Conservation (phyloP, 2,329 filamentous ascomycete species). For the Hymenoscyphus salicellus region DNA sequence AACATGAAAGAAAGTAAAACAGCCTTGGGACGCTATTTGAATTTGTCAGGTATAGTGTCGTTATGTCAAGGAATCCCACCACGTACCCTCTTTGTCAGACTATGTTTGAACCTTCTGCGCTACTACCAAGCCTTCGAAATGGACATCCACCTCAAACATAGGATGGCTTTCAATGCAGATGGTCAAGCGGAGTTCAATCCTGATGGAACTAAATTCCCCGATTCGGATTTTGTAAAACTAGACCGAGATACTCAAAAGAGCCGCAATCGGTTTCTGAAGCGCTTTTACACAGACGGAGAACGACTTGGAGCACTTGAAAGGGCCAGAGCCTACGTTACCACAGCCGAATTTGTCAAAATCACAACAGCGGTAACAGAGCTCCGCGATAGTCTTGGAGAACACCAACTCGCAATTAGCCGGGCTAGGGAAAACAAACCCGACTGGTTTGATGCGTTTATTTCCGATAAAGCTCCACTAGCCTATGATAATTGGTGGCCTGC, state of each 20-base stretch:
- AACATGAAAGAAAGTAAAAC: neutral
- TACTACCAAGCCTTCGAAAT: neutral
- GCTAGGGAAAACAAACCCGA: neutral
- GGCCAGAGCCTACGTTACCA: too few relatives aligned
- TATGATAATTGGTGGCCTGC: neutral
- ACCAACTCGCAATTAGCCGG: too few relatives aligned
- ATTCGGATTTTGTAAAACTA: too few relatives aligned
- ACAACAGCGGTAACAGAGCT: too few relatives aligned
- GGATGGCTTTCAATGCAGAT: neutral
- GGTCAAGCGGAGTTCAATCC: neutral
- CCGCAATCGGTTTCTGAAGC: too few relatives aligned
- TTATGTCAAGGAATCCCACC: neutral
- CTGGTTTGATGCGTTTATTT: neutral
- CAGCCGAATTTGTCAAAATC: too few relatives aligned
- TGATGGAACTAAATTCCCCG: neutral
- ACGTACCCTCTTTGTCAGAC: neutral
- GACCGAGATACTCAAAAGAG: too few relatives aligned
- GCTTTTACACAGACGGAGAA: too few relatives aligned
- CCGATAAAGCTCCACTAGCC: too few relatives aligned
- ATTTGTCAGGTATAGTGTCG: neutral
- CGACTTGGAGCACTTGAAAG: too few relatives aligned
- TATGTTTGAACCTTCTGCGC: neutral
- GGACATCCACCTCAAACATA: neutral
- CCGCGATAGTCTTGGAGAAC: too few relatives aligned
- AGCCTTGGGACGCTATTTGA: neutral